Base-by-base conservation (phyloP, 2,329 filamentous ascomycete species). In the Tolypocladium tundrense region DNA sequence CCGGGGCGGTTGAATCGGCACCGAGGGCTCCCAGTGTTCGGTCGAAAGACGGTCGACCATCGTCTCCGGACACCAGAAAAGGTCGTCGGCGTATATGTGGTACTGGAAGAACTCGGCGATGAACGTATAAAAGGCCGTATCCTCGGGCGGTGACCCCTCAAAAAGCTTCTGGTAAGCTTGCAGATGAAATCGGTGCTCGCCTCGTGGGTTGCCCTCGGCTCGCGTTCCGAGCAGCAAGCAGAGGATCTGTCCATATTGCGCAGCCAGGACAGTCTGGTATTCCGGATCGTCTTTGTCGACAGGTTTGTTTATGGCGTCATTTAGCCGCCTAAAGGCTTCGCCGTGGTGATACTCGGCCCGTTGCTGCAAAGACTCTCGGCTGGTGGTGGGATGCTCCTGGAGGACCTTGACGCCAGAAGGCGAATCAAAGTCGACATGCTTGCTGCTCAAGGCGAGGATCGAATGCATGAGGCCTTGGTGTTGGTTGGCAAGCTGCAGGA, bases 401-500 rank as follows among this genome's bases (percentile, higher is more conserved):
- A 86, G 70, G 5, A 85, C 67, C 53, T 80, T 82, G 58, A 69
- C 63, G 13, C 81, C 83, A 57, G 85, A 83, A 0, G 81, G 77
- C 0, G 82, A 80, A 5, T 79, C 76, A 60, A 79, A 79, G 69
- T 87, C 81, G 57, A 87, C 80, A 65, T 96, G 91, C 60, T 86
- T 91, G 64, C 89, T 89, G 42, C 91, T 89, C 10, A 96, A 79
- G 51, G 89, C 91, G 56, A 96, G 80, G 54, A 96, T 84, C 13
- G 91, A 94, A 70, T 96, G 91, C 91, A 96, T 96, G 56, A 96
- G 77, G 14, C 90, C 90, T 61, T 85, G 81, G 68, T 96, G 87
- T 60, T 86, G 80, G 48, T 89, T 85, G 3, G 91, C 91, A 75
- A 95, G 88, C 1, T 90, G 89, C 3, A 96, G 78, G 41, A 96